Base-by-base conservation (phyloP, 345 rosid species). In the Syzygium grande region DNA sequence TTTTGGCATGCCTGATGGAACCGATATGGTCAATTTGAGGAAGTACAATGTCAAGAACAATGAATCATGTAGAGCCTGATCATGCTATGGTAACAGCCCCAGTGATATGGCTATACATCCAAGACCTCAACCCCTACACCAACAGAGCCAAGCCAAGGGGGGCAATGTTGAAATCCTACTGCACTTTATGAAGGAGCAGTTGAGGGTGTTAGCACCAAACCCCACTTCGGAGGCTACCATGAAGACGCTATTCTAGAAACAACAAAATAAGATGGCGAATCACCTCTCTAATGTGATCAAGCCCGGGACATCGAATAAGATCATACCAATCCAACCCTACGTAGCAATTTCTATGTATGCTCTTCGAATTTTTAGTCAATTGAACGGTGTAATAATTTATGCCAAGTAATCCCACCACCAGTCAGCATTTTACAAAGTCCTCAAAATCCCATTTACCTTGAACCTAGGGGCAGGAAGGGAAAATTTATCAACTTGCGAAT, bases 371-470 rank as follows among this genome's bases (percentile, higher is more conserved):
- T 7, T 59, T 59, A 58, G 27, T 59, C 65, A 59, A 59, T 59
- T 59, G 65, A 59, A 59, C 0, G 0, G 15, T 59, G 30, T 0
- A 59, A 25, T 59, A 59, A 59, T 59, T 59, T 11, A 59, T 29
- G 30, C 30, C 16, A 59, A 59, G 0, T 27, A 59, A 59, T 5
- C 1, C 30, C 65, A 25, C 5, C 65, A 2, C 0, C 0, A 27
- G 7, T 43, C 7, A 59, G 65, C 15, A 59, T 59, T 59, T 59
- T 59, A 59, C 65, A 27, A 27, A 11, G 30, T 27, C 30, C 65
- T 59, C 3, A 27, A 58, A 58, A 59, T 27, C 65, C 11, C 16
- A 27, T 59, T 0, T 27, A 1, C 30, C 0, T 27, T 59, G 30
- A 59, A 59, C 65, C 65, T 25, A 27, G 29, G 58, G 16, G 30